Evolutionary conservation across 1,139 yeast genomes (phyloP).

Genomic region (Magnusiomyces paraingens): DNA sequence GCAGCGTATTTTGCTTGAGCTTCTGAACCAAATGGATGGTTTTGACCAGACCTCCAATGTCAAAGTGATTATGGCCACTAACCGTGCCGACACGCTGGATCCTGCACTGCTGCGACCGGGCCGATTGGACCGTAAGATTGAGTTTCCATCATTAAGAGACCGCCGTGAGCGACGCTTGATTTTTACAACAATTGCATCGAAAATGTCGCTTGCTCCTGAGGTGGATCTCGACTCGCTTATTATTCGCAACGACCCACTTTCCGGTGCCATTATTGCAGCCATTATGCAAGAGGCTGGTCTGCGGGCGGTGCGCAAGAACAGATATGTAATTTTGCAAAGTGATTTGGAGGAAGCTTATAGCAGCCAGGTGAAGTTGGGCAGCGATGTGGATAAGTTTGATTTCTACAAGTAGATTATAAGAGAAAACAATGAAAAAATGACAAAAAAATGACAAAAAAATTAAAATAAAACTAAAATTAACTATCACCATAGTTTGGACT

Average conservation of each 20-base stretch:
- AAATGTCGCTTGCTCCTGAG: slow-evolving; percentile 97
- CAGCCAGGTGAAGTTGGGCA: slow-evolving; percentile 90
- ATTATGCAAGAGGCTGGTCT: slow-evolving; percentile 99
- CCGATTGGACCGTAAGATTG: slow-evolving; percentile 95
- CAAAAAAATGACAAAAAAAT: too few relatives aligned
- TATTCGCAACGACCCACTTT: slow-evolving; percentile 90
- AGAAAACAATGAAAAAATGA: too few relatives aligned
- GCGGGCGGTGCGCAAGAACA: slow-evolving; percentile 94
- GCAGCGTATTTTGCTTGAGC: slow-evolving; percentile 92
- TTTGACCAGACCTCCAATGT: slow-evolving; percentile 94
- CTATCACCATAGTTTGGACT: too few relatives aligned
- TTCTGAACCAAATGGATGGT: slow-evolving; percentile 98
- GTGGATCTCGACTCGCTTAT: slow-evolving; percentile 92
- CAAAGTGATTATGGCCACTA: slow-evolving; percentile 98
- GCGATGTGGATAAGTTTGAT: slow-evolving; percentile 94
- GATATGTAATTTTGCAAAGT: slow-evolving; percentile 90
- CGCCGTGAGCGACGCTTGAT: slow-evolving; percentile 96
- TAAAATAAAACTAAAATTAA: too few relatives aligned
- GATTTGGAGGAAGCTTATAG: slow-evolving; percentile 98
- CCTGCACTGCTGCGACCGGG: slow-evolving; percentile 98
- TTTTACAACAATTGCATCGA: slow-evolving; percentile 91
- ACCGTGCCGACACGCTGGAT: slow-evolving; percentile 95
- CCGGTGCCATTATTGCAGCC: slow-evolving; percentile 98
- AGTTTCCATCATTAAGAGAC: slow-evolving; percentile 91
- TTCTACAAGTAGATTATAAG: slow-evolving; percentile 69